A percentile compares a stretch with the other conserved stretches of the same genome.
phyloP scores from a whole-genome alignment of 108 stramenopile genomes.

The Epipyxis sp. region DNA sequence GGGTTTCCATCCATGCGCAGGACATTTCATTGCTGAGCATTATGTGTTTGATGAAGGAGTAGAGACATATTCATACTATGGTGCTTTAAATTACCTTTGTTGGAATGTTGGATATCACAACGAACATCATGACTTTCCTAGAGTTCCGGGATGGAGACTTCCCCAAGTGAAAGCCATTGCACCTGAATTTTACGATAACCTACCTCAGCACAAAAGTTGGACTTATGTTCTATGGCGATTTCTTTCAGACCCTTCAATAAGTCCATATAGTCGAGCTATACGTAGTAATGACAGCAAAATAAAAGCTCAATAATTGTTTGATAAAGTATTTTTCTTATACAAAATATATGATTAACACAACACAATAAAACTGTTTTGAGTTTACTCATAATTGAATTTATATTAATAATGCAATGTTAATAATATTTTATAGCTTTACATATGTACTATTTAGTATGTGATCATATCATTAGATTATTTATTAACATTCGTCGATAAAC shows the following conservation, averaged over 20 bases:
- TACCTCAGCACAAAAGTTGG: slow-evolving; percentile 78
- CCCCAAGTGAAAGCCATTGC: slow-evolving; percentile 73
- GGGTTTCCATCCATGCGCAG: slow-evolving; percentile 88
- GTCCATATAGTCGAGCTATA: slow-evolving; percentile 72
- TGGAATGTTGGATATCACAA: slow-evolving; percentile 96
- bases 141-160: slow-evolving; percentile 65
- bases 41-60: slow-evolving; percentile 73
- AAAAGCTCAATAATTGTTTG: too few species aligned
- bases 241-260: slow-evolving; percentile 68
- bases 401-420: too few species aligned
- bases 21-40: slow-evolving; percentile 92
- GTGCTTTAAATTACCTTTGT: slow-evolving; percentile 77
- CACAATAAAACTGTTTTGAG: too few species aligned
- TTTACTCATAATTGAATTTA: too few species aligned
- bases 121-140: slow-evolving; percentile 93
- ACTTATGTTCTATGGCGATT: slow-evolving; percentile 73
- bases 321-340: too few species aligned
- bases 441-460: too few species aligned
- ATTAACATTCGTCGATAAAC: too few species aligned
- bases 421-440: too few species aligned
- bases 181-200: slow-evolving; percentile 76
- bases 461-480: too few species aligned
- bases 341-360: too few species aligned
- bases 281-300: too few species aligned
- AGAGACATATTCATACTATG: slow-evolving; percentile 86